A percentile compares a stretch with the other conserved stretches of the same genome.
Evolutionary conservation across 768 basidiomycete genomes (phyloP).

Genomic region (Botryobasidium botryosum): DNA sequence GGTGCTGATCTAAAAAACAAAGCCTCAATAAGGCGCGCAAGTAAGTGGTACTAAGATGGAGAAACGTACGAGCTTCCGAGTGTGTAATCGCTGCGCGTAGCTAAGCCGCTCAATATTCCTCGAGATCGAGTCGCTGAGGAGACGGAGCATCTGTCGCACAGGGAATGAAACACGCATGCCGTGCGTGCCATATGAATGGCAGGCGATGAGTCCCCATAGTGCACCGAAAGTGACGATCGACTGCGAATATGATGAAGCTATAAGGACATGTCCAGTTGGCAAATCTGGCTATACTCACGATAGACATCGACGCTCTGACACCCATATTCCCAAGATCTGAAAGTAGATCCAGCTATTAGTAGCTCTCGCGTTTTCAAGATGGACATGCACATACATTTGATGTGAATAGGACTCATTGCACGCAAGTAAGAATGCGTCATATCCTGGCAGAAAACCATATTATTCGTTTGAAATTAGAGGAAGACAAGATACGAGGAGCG

Average conservation of each 20-base stretch:
- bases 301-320: constrained; percentile 72
- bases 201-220: constrained; percentile 66
- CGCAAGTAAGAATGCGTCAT: constrained; percentile 74
- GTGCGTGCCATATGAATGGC: constrained; percentile 55
- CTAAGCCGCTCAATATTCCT: constrained; percentile 63
- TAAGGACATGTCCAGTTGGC: constrained; percentile 2
- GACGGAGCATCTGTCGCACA: constrained; percentile 63
- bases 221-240: constrained; percentile 66
- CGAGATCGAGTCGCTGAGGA: constrained; percentile 64
- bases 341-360: not conserved
- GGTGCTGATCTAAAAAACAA: constrained; percentile 41
- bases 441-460: too few relatives aligned
- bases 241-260: constrained; percentile 20
- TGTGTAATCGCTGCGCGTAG: constrained; percentile 58
- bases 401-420: constrained; percentile 78
- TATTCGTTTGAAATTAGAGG: too few relatives aligned
- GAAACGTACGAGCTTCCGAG: constrained; percentile 49
- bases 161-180: constrained; percentile 83
- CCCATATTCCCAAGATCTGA: constrained; percentile 66
- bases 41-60: not conserved
- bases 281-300: constrained; percentile 28
- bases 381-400: constrained; percentile 37
- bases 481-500: too few relatives aligned
- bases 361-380: not conserved
- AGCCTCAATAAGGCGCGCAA: not conserved